Conservation (phyloP, 2,329 filamentous ascomycete genomes). For the Pseudogymnoascus destructans region DNA sequence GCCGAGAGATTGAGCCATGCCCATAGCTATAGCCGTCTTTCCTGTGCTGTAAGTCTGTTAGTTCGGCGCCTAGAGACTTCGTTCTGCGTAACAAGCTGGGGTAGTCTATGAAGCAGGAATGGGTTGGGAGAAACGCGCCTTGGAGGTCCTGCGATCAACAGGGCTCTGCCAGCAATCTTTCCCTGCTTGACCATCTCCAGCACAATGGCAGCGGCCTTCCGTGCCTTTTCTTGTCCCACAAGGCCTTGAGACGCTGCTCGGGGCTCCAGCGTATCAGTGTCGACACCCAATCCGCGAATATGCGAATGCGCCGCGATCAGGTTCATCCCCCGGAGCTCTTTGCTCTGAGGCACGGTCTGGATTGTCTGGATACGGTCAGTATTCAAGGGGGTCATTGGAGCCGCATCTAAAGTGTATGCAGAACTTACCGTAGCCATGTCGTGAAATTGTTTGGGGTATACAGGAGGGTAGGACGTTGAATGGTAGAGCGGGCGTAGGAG, state of each 20-base stretch:
- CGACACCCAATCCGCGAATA: constrained; percentile 88
- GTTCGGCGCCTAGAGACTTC: background rate
- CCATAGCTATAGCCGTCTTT: constrained; percentile 97
- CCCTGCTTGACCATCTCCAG: constrained; percentile 98
- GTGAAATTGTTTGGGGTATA: background rate
- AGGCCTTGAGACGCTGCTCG: constrained; percentile 77
- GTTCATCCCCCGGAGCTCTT: constrained; percentile 91
- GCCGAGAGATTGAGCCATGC: constrained; percentile 92
- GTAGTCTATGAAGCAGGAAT: background rate
- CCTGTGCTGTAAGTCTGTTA: constrained; percentile 52
- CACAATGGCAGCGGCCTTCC: constrained; percentile 91
- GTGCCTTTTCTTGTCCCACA: constrained; percentile 90
- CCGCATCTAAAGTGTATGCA: background rate
- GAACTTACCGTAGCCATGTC: background rate
- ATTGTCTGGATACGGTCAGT: constrained; percentile 37
- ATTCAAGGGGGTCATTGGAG: background rate
- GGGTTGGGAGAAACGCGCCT: constrained; percentile 37
- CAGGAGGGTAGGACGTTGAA: background rate
- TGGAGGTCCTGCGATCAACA: constrained; percentile 87
- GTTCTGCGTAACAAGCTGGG: constrained; percentile 7
- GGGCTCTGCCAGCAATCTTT: constrained; percentile 91
- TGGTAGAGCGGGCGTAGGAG: background rate
- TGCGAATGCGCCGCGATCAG: constrained; percentile 97
- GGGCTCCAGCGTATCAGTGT: constrained; percentile 80
- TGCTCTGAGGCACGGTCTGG: constrained; percentile 82